Evolutionary conservation across 169 alveolate genomes (phyloP).

Genomic region (Cyclospora cayetanensis): DNA sequence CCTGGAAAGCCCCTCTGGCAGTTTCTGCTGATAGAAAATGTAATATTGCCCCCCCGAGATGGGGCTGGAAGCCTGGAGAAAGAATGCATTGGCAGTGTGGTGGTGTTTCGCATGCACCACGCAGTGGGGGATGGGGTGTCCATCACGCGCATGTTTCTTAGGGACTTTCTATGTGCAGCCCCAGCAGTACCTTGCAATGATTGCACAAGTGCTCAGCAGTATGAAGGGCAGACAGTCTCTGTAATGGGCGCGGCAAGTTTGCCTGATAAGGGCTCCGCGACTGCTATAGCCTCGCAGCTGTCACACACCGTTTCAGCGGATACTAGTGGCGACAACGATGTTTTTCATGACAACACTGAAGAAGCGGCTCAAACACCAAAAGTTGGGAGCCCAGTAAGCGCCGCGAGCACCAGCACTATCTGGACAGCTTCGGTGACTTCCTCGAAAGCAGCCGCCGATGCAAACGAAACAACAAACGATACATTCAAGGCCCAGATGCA

Average conservation of each 20-base stretch:
- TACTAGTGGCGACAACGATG: neutral
- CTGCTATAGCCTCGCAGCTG: no score
- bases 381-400: constrained; percentile 10
- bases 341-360: neutral
- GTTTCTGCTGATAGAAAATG: constrained; percentile 44
- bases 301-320: no score
- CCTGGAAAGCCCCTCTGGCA: constrained; percentile 68
- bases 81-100: constrained; percentile 32
- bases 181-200: neutral
- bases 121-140: constrained; percentile 66
- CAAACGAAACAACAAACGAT: neutral
- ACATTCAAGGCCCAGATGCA: neutral
- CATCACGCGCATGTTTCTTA: constrained; percentile 60
- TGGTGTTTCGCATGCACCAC: constrained; percentile 67
- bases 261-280: no score
- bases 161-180: constrained; percentile 34
- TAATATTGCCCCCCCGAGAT: constrained; percentile 16
- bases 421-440: constrained; percentile 12
- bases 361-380: neutral
- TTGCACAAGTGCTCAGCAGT: neutral
- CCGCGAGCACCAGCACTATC: constrained; percentile 26
- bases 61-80: neutral
- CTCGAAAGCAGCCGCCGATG: neutral
- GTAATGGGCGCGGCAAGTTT: no score
- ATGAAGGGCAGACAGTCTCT: no score